A percentile compares a stretch with the other conserved stretches of the same genome.
phyloP scores from a whole-genome alignment of 805 yeast species.

The Starmerella floris region DNA sequence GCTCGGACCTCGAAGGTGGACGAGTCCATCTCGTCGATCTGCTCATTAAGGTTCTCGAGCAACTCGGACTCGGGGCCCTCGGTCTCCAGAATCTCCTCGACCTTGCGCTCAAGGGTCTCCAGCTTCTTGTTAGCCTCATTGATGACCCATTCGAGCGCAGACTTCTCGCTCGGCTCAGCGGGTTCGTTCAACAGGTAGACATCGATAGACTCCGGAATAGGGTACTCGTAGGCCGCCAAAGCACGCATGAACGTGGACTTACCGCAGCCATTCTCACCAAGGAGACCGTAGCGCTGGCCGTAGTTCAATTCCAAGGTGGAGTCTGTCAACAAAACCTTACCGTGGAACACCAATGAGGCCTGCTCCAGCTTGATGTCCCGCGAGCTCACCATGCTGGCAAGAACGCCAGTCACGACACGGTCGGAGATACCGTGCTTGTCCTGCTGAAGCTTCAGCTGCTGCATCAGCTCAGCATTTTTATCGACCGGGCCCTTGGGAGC shows the following conservation, averaged over 20 bases:
- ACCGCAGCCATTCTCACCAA: conserved; percentile 99
- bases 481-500: conserved; percentile 17
- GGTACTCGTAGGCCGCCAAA: conserved; percentile 90
- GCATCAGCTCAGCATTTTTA: conserved; percentile 49
- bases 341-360: conserved; percentile 87
- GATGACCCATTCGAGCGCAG: conserved; percentile 93
- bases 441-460: conserved; percentile 78
- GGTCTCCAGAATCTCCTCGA: conserved; percentile 74
- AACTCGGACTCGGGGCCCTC: conserved; percentile 89
- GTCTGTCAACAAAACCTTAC: conserved; percentile 90
- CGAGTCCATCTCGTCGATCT: conserved; percentile 92
- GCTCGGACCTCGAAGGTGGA: conserved; percentile 93
- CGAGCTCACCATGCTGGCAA: conserved; percentile 75
- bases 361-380: conserved; percentile 88
- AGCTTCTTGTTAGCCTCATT: conserved; percentile 90
- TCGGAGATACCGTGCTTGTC: conserved; percentile 91
- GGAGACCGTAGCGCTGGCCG: conserved; percentile 93
- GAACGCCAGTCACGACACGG: conserved; percentile 95
- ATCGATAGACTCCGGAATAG: conserved; percentile 84
- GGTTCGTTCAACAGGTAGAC: conserved; percentile 92
- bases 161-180: conserved; percentile 81
- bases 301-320: conserved; percentile 83
- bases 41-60: conserved; percentile 83
- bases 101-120: conserved; percentile 78
- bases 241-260: conserved; percentile 90